These are phyloP conservation scores for Moringa oleifera DNA, from an alignment of 345 rosid species.

Conservation along the genomic window DNA sequence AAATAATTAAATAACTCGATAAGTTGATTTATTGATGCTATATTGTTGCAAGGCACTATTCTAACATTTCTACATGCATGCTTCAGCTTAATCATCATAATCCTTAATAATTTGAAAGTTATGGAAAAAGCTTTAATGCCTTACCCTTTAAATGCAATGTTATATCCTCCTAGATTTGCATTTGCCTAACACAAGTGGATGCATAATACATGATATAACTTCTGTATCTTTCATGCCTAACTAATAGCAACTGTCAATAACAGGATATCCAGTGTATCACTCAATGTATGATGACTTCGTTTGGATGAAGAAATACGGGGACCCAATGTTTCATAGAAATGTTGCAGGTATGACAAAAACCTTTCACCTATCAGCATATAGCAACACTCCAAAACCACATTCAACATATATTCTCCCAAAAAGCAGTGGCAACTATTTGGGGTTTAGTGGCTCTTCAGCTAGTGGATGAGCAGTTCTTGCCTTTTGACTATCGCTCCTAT, in stretches of 20 bases:
- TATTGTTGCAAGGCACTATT: background rate
- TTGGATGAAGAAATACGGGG: conserved; percentile 86
- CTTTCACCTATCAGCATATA: background rate
- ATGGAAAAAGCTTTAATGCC: too few species aligned
- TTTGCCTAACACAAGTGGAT: background rate
- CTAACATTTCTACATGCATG: background rate
- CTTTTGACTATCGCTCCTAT: conserved; percentile 61
- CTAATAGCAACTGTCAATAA: conserved; percentile 4
- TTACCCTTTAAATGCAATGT: background rate
- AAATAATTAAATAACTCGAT: too few species aligned
- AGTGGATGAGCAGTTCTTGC: conserved; percentile 74
- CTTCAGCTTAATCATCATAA: background rate
- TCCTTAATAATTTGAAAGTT: background rate
- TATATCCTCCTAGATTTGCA: background rate
- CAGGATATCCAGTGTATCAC: conserved; percentile 83
- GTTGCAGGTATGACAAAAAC: conserved; percentile 40
- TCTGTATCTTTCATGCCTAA: conserved; percentile 3
- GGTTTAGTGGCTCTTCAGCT: conserved; percentile 72
- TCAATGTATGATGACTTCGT: conserved; percentile 78
- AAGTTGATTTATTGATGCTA: too few species aligned
- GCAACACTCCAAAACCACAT: background rate
- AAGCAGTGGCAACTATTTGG: conserved; percentile 59
- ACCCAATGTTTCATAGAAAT: conserved; percentile 67
- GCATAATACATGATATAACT: conserved; percentile 7
- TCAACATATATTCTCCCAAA: background rate